Evolutionary conservation across 2,329 filamentous ascomycete genomes (phyloP).

Genomic region (Neofusicoccum umdonicola): DNA sequence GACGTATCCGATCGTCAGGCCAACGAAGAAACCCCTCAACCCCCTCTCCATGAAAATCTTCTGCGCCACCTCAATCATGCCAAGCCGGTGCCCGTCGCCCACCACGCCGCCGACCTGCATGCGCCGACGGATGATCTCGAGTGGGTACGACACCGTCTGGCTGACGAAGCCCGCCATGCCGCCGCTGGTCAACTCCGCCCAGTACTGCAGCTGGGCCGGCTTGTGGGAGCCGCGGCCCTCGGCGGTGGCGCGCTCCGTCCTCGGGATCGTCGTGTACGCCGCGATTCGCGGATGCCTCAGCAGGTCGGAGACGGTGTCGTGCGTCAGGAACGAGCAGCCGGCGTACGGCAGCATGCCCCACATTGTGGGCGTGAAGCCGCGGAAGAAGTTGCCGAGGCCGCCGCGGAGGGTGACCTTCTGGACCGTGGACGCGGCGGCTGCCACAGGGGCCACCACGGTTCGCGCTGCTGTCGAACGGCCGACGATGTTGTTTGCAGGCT

Average conservation of each 20-base stretch:
- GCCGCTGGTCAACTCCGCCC: conserved; percentile 82
- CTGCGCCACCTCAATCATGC: conserved; percentile 73
- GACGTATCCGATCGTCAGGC: conserved; percentile 88
- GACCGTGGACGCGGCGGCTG: conserved; percentile 43
- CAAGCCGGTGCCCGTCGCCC: conserved; percentile 77
- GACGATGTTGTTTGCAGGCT: conserved; percentile 22
- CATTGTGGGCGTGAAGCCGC: conserved; percentile 86
- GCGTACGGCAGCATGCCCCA: conserved; percentile 97
- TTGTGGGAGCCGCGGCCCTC: conserved; percentile 48
- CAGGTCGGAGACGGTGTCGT: conserved; percentile 84
- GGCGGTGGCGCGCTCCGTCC: conserved; percentile 43
- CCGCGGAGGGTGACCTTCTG: conserved; percentile 58
- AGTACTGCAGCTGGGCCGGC: conserved; percentile 71
- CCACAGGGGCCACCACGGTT: conserved; percentile 39
- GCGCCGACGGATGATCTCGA: conserved; percentile 85
- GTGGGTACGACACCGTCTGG: conserved; percentile 88
- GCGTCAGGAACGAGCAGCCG: conserved; percentile 90
- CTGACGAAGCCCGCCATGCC: conserved; percentile 84
- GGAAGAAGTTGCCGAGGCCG: conserved; percentile 88
- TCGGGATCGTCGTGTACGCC: conserved; percentile 71
- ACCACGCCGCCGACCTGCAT: conserved; percentile 98
- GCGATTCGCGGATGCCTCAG: conserved; percentile 69
- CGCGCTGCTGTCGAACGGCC: conserved; percentile 39
- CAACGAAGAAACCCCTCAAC: conserved; percentile 82
- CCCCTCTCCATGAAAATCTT: conserved; percentile 76